phyloP scores from a whole-genome alignment of 495 filamentous ascomycete genomes.

The Neurospora discreta region DNA sequence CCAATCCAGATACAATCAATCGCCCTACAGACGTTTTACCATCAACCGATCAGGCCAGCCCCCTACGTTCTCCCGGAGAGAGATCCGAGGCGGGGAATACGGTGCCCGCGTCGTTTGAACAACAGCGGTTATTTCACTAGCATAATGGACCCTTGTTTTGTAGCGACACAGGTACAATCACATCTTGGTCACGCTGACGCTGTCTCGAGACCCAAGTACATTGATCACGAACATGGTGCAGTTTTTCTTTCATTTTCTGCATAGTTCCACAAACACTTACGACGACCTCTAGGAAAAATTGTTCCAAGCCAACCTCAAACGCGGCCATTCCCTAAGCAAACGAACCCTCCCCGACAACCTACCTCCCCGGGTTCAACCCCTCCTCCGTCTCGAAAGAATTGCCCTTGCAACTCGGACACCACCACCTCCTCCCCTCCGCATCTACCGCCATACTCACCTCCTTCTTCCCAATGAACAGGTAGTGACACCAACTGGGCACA shows the following conservation, averaged over 20 bases:
- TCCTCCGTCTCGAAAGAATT: conserved; percentile 1
- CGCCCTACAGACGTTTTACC: no score
- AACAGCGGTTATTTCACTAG: background rate
- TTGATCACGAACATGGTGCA: background rate
- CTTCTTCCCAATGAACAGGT: background rate
- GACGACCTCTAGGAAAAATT: background rate
- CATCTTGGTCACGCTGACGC: background rate
- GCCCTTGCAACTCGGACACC: conserved; percentile 4
- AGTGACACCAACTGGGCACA: background rate
- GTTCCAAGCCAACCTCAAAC: background rate
- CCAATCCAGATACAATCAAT: no score
- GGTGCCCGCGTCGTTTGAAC: background rate
- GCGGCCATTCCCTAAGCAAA: background rate
- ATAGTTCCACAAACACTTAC: background rate
- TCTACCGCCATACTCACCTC: background rate
- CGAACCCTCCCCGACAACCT: background rate
- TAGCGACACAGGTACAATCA: background rate
- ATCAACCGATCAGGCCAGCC: no score
- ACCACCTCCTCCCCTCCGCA: background rate
- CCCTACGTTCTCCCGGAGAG: background rate
- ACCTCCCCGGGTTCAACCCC: background rate
- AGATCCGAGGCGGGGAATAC: background rate
- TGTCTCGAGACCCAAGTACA: background rate
- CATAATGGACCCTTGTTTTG: background rate
- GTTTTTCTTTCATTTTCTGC: background rate